Conservation (phyloP, 352 stramenopile species). For the Globisporangium parvum region DNA sequence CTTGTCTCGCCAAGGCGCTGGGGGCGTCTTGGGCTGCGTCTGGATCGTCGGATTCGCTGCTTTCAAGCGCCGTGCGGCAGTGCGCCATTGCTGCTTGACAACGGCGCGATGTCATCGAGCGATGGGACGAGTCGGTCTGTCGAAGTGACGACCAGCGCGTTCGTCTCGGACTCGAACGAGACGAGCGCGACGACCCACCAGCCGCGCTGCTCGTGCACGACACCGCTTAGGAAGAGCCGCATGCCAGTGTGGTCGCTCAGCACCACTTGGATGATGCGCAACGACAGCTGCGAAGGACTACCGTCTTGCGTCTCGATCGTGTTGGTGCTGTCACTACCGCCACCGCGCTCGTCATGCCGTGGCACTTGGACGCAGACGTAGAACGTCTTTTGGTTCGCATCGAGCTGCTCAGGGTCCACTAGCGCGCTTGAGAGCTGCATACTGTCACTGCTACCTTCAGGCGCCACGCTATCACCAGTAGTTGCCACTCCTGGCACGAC, state of each 20-base stretch:
- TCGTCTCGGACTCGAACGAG: not conserved
- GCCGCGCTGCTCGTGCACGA: not conserved
- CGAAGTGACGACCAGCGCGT: not conserved
- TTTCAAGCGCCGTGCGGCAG: not conserved
- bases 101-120: constrained; percentile 1
- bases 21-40: not conserved
- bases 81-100: not conserved
- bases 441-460: not conserved
- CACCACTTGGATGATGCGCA: constrained; percentile 24
- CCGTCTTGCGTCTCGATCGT: not conserved
- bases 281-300: not conserved
- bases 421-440: not conserved
- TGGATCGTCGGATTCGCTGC: not conserved
- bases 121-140: constrained; percentile 8
- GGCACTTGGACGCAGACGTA: not conserved
- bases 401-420: constrained; percentile 1
- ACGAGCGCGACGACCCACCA: constrained; percentile 37
- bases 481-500: not conserved
- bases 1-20: not conserved
- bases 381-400: not conserved
- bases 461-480: too few relatives aligned
- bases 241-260: constrained; percentile 24
- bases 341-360: too few relatives aligned
- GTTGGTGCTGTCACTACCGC: not conserved
- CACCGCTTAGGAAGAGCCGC: constrained; percentile 32